Evolutionary conservation across 2,329 filamentous ascomycete genomes (phyloP), one percentile per base, ranked within the genome.

Genomic region (Hirsutella minnesotensis): DNA sequence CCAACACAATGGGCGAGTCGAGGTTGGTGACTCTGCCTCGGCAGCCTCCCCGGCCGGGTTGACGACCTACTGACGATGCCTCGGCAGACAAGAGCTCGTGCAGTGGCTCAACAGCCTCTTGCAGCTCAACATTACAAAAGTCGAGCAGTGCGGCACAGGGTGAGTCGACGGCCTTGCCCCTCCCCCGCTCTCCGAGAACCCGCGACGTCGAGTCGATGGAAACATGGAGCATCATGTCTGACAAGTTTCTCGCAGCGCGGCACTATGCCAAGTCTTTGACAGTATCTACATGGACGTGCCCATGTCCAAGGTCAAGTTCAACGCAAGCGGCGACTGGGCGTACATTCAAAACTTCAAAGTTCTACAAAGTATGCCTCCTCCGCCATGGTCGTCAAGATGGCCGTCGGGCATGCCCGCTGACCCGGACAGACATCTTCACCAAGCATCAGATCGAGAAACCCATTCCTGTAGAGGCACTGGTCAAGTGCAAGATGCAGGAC

Each of bases 401-500:
- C n/a, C n/a, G n/a, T n/a, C n/a, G n/a, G n/a, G n/a, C n/a, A n/a
- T n/a, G 33, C 16, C 34, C 16, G 13, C 52, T 52, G 22, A 49
- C 42, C 18, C 43, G 10, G 37, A 4, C 56, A 88, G 90, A 88
- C 63, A 74, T 77, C 51, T 96, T 96, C 60, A 73, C 80, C 48
- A 85, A 84, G 64, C 89, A 96, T 67, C 72, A 80, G 50, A 76
- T 98, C 69, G 89, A 96, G 56, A 88, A 88, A 62, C 83, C 84
- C 22, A 81, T 98, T 54, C 87, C 87, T 46, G 87, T 96, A 61
- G 80, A 95, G 64, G 72, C 76, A 45, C 80, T 98, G 46, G 79
- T 92, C 56, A 98, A 96, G 67, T 98, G 92, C 75, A 95, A 95
- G 73, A 98, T 98, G 90, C 92, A 98, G 75, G 92, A 98, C 66